Percentiles rank a stretch among this genome's conserved stretches.
These are phyloP conservation scores for Yamadazyma tumulicola DNA, from an alignment of 805 yeast species.

Conservation along the genomic window DNA sequence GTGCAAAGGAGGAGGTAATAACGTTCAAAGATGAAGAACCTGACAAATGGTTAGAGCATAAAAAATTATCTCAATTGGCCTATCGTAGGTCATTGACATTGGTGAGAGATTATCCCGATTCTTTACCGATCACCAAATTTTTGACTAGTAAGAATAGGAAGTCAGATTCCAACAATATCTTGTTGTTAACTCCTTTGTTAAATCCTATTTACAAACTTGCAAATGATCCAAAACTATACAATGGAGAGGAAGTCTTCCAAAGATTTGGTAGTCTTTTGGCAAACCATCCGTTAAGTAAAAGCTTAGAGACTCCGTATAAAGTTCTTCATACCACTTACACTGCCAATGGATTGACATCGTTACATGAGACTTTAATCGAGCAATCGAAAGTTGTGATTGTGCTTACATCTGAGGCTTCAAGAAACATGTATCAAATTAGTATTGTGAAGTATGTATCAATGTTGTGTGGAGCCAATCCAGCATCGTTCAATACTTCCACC, in stretches of 20 bases:
- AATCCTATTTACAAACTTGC: slow-evolving; percentile 30
- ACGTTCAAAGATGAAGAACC: slow-evolving; percentile 27
- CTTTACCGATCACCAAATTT: slow-evolving; percentile 45
- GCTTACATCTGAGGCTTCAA: slow-evolving; percentile 54
- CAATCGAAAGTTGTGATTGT: slow-evolving; percentile 49
- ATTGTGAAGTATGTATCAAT: slow-evolving; percentile 55
- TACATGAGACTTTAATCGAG: slow-evolving; percentile 53
- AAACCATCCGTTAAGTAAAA: slow-evolving; percentile 24
- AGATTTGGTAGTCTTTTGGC: slow-evolving; percentile 48
- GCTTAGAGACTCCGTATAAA: slow-evolving; percentile 32
- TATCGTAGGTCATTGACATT: slow-evolving; percentile 52
- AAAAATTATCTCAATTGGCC: slow-evolving; percentile 39
- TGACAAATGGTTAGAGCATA: slow-evolving; percentile 41
- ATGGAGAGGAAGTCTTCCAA: slow-evolving; percentile 52
- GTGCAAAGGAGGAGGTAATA: slow-evolving; percentile 18
- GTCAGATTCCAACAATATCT: slow-evolving; percentile 22
- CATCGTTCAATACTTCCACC: slow-evolving; percentile 19
- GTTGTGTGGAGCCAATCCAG: slow-evolving; percentile 48
- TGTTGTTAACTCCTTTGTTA: slow-evolving; percentile 36
- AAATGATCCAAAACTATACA: slow-evolving; percentile 19
- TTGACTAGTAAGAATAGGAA: slow-evolving; percentile 25
- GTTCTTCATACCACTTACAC: slow-evolving; percentile 58
- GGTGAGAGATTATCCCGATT: slow-evolving; percentile 50
- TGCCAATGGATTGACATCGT: slow-evolving; percentile 50
- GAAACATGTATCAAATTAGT: slow-evolving; percentile 61